Percentiles rank a stretch among this genome's conserved stretches.
phyloP scores from a whole-genome alignment of 306 rosid species.

The Acacia melanoxylon region DNA sequence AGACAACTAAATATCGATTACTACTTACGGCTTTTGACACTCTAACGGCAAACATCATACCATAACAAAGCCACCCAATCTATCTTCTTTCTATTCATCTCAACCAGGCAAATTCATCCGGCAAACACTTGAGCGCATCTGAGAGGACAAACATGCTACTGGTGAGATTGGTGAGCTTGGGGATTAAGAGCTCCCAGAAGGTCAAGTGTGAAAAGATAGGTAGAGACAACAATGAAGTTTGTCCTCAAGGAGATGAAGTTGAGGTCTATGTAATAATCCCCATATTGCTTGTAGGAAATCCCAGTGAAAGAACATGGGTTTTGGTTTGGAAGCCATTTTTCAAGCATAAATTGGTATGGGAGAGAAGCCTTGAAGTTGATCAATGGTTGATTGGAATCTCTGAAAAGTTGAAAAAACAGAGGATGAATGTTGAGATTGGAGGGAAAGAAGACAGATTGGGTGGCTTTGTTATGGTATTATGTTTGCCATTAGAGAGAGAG shows the following conservation, averaged over 20 bases:
- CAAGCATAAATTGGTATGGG: constrained; percentile 45
- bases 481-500: constrained; percentile 64
- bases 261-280: constrained; percentile 65
- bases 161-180: constrained; percentile 50
- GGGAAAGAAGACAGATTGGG: neutral
- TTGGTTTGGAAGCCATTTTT: constrained; percentile 56
- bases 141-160: constrained; percentile 48
- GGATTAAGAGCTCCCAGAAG: constrained; percentile 52
- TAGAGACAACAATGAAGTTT: constrained; percentile 52
- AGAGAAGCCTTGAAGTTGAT: constrained; percentile 70
- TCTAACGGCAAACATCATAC: constrained; percentile 61
- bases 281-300: constrained; percentile 55
- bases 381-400: constrained; percentile 44
- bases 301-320: constrained; percentile 65
- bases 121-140: constrained; percentile 40
- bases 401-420: constrained; percentile 13
- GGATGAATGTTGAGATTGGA: neutral
- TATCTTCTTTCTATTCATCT: too few relatives aligned
- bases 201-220: constrained; percentile 52
- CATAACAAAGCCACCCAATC: constrained; percentile 22
- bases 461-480: constrained; percentile 30
- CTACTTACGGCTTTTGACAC: neutral
- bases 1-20: too few relatives aligned
- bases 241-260: constrained; percentile 40
- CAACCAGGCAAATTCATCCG: too few relatives aligned